Conservation (phyloP, 306 rosid species). For the Echinosophora koreensis region DNA sequence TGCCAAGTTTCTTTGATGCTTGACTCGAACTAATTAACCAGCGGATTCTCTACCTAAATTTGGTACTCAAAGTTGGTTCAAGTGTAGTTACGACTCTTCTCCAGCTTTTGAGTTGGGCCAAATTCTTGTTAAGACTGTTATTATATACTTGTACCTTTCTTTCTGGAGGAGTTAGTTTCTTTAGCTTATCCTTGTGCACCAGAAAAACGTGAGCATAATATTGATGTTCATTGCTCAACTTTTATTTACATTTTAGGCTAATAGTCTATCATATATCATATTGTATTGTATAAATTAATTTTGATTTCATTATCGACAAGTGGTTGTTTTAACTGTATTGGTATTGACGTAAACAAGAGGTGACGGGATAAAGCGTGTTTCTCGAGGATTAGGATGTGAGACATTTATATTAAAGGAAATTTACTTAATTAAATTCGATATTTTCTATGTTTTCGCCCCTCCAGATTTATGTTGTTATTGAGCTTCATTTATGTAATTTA, state of each 20-base stretch:
- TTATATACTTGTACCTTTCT: background rate
- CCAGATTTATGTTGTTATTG: too few relatives aligned
- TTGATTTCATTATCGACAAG: background rate
- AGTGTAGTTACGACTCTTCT: constrained; percentile 2
- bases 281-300: too few relatives aligned
- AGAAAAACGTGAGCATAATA: background rate
- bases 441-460: too few relatives aligned
- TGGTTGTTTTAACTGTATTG: background rate
- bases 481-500: too few relatives aligned
- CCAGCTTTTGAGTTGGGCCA: background rate
- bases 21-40: constrained; percentile 32
- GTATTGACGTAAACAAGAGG: background rate
- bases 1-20: constrained; percentile 36
- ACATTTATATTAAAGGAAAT: background rate
- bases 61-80: background rate
- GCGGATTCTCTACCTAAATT: constrained; percentile 31
- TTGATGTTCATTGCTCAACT: background rate
- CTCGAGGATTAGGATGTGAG: background rate
- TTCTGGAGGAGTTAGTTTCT: background rate
- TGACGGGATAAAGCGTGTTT: background rate
- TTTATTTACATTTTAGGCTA: background rate
- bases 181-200: background rate
- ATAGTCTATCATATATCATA: background rate
- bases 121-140: constrained; percentile 9
- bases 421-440: too few relatives aligned